A percentile compares a stretch with the other conserved stretches of the same genome.
These are phyloP conservation scores for Pythium plurisporium DNA, from an alignment of 352 stramenopile genomes.

Conservation along the genomic window DNA sequence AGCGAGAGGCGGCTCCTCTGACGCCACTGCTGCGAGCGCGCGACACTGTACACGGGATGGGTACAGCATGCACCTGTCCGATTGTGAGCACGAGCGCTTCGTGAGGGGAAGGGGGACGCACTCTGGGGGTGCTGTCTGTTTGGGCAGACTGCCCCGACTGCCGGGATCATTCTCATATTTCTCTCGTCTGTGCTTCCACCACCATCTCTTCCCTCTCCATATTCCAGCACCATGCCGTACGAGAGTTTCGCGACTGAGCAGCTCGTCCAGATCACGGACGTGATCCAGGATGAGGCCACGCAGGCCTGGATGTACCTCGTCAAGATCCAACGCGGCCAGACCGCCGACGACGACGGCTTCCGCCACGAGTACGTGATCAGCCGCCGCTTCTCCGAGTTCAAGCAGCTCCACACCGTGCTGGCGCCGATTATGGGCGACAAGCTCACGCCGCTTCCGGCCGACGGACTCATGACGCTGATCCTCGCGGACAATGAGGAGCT, in stretches of 20 bases:
- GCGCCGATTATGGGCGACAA: slow-evolving; percentile 51
- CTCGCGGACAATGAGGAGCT: slow-evolving; percentile 65
- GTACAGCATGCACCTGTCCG: slow-evolving; percentile 4
- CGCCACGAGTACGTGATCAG: slow-evolving; percentile 62
- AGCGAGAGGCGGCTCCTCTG: slow-evolving; percentile 18
- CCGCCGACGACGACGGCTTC: slow-evolving; percentile 33
- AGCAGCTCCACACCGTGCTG: slow-evolving; percentile 58
- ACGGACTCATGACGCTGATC: slow-evolving; percentile 71
- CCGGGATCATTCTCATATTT: slow-evolving; percentile 7
- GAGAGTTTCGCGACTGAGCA: slow-evolving; percentile 72
- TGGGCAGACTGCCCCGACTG: slow-evolving; percentile 2
- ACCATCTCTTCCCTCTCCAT: background rate
- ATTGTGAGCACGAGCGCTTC: background rate
- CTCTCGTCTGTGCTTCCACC: background rate
- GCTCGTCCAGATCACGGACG: slow-evolving; percentile 58
- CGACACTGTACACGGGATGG: slow-evolving; percentile 18
- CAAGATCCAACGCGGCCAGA: slow-evolving; percentile 49
- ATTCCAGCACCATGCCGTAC: slow-evolving; percentile 48
- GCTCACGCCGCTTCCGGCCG: slow-evolving; percentile 55
- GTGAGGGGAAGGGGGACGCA: background rate
- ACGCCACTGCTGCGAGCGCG: slow-evolving; percentile 19
- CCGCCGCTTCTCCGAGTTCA: slow-evolving; percentile 73
- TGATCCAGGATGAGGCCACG: slow-evolving; percentile 58
- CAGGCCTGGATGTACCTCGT: slow-evolving; percentile 70
- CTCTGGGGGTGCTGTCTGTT: background rate